Evolutionary conservation across 768 basidiomycete genomes (phyloP), one percentile per base, ranked within the genome.

Genomic region (Boletus rubropictus): DNA sequence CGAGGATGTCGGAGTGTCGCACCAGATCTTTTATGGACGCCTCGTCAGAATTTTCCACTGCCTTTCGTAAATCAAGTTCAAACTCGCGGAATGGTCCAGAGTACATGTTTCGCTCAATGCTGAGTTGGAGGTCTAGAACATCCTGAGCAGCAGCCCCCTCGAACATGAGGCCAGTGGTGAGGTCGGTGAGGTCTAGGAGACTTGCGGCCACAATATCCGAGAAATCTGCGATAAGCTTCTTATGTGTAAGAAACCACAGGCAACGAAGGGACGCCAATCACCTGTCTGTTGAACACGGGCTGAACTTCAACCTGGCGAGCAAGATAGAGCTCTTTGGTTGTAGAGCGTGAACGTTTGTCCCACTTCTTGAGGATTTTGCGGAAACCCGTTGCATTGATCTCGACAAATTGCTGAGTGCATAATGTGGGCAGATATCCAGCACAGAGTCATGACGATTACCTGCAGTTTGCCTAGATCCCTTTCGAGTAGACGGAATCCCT

Each of bases 291-390:
- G 70, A 97, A 97, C 35, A 94, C 92, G 1, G 94, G 96, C 58
- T 98, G 96, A n/a, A 98, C 89, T 55, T 99, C 96, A 2, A 99
- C 94, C 64, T 98, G 96, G 25, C 96, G 82, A 38, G 89, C 81
- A 17, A 99, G 80, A 67, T 98, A 98, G 5, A 98, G 76, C 61
- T 99, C 96, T 62, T 93, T 97, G n/a, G 89, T 98, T 18, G 85
- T 82, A 2, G 89, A 92, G 35, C 84, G 96, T 31, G 92, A 92
- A 39, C 91, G 80, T 69, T 98, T 99, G 69, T 98, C 96, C 78
- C 91, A 99, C 65, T 99, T 99, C 63, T 99, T 98, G 51, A 97
- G 69, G 39, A 98, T 97, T 66, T 98, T 98, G 37, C 94, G 81
- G 65, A 98, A 98, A 4, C 93, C 96, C 9, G 84, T 91, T 6